These are phyloP conservation scores for Exophiala sideris DNA, from an alignment of 2,329 filamentous ascomycete species.

Conservation along the genomic window DNA sequence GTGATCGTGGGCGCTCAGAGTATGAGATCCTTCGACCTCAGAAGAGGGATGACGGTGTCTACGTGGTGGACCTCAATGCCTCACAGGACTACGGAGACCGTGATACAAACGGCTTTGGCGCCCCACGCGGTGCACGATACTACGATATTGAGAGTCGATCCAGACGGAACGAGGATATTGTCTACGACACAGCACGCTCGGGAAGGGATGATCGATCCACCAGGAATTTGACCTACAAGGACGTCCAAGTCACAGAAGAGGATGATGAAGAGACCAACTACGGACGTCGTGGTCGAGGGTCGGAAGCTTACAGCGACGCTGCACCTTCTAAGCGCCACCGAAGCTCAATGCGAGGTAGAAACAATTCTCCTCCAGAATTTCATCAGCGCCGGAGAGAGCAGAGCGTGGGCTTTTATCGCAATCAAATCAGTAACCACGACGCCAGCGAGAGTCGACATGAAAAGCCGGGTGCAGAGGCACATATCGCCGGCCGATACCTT, in stretches of 20 bases:
- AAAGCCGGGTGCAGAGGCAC: conserved; percentile 24
- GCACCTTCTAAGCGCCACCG: conserved; percentile 7
- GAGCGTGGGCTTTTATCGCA: conserved; percentile 22
- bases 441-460: conserved; percentile 24
- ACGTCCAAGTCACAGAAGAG: conserved; percentile 24
- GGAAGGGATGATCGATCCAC: conserved; percentile 9
- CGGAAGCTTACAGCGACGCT: conserved; percentile 11
- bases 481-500: conserved; percentile 22
- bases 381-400: conserved; percentile 10
- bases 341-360: conserved; percentile 19
- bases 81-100: background rate
- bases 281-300: conserved; percentile 7
- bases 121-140: conserved; percentile 5
- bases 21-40: conserved; percentile 23
- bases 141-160: conserved; percentile 1
- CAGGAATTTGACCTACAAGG: conserved; percentile 12
- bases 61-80: conserved; percentile 16
- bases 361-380: conserved; percentile 11
- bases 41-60: conserved; percentile 18
- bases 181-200: conserved; percentile 7
- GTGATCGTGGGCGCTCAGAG: conserved; percentile 15
- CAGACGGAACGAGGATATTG: conserved; percentile 8
- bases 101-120: conserved; percentile 8
- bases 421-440: conserved; percentile 23
- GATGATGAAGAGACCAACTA: conserved; percentile 14